Evolutionary conservation across 2,329 filamentous ascomycete species (phyloP).

Genomic region (Botrytis porri): DNA sequence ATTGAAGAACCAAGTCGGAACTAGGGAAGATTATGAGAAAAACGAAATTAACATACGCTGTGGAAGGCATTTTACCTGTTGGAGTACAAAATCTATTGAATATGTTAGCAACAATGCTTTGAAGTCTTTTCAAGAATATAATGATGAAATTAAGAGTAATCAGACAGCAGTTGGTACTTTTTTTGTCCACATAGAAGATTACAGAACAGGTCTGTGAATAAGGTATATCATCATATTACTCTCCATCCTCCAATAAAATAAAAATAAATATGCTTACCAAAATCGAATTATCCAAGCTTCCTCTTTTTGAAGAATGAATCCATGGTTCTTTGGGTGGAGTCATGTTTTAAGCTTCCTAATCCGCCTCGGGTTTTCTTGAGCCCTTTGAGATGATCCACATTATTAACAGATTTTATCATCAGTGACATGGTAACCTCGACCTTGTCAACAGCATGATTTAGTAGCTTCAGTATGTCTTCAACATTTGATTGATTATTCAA

Average conservation of each 20-base stretch:
- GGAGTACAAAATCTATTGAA: neutral
- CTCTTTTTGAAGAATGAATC: slow-evolving; percentile 72
- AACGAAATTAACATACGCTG: slow-evolving; percentile 7
- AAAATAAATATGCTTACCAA: slow-evolving; percentile 22
- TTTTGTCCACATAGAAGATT: slow-evolving; percentile 62
- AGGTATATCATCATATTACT: slow-evolving; percentile 65
- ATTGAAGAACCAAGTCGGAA: neutral
- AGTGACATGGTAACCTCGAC: slow-evolving; percentile 43
- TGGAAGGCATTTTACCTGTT: neutral
- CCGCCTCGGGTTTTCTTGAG: slow-evolving; percentile 79
- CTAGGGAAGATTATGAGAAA: neutral
- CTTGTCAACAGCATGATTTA: slow-evolving; percentile 18
- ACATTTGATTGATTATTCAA: too few relatives aligned
- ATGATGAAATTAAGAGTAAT: slow-evolving; percentile 38
- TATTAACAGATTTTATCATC: slow-evolving; percentile 62
- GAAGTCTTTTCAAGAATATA: neutral
- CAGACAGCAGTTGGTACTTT: slow-evolving; percentile 83
- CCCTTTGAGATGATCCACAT: slow-evolving; percentile 65
- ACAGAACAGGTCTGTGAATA: slow-evolving; percentile 86
- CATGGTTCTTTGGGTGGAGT: slow-evolving; percentile 72
- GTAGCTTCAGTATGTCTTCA: neutral
- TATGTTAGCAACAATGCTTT: slow-evolving; percentile 18
- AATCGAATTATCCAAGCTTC: slow-evolving; percentile 33
- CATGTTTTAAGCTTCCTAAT: slow-evolving; percentile 74
- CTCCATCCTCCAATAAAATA: slow-evolving; percentile 25